Base-by-base conservation (phyloP, 208 protist species). In the Crithidia mellificae region DNA sequence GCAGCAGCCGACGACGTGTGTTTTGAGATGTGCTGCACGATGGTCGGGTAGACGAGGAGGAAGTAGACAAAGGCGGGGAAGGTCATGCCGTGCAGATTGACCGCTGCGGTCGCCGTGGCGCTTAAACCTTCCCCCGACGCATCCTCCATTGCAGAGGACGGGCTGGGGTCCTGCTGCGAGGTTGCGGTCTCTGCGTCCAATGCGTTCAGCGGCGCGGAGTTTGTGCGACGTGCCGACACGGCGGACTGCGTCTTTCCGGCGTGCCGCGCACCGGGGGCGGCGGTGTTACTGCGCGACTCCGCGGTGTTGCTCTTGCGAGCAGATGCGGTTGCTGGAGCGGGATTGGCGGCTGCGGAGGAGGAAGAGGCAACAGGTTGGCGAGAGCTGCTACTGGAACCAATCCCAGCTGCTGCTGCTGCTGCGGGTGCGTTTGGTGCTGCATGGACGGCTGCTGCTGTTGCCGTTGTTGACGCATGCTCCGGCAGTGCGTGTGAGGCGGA, bases 41-140 rank as follows among this genome's bases (percentile, higher is more conserved):
- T 25, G 5, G 64, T 57, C 8, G 69, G 69, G 27, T 63, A 63
- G 9, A 74, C 52, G 36, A 82, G 68, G 22, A 94, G 61, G 36
- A 94, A 80, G 67, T 80, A 88, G 14, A 94, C 44, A 44, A 94
- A 94, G n/a, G 70, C 47, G 2, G 74, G 62, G 56, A 91, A 90
- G 8, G 77, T 79, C 24, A 94, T 73, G 32, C 63, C 74, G 14
- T 59, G 43, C 19, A 41, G 6, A 15, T 34, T 61, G 2, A 68
- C 56, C 12, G 62, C 70, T 0, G 20, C 34, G 15, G 17, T 22
- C 19, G 39, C 22, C 32, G 56, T 2, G 2, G 36, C 11, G 8
- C 34, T 27, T n/a, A n/a, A n/a, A 41, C 47, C 34, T 25, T 56
- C 47, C 1, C 14, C 27, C 6, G 6, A 7, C 52, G 20, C 24